These are phyloP conservation scores for Flaveria trinervia DNA, from an alignment of 129 eudicot genomes.

Conservation along the genomic window DNA sequence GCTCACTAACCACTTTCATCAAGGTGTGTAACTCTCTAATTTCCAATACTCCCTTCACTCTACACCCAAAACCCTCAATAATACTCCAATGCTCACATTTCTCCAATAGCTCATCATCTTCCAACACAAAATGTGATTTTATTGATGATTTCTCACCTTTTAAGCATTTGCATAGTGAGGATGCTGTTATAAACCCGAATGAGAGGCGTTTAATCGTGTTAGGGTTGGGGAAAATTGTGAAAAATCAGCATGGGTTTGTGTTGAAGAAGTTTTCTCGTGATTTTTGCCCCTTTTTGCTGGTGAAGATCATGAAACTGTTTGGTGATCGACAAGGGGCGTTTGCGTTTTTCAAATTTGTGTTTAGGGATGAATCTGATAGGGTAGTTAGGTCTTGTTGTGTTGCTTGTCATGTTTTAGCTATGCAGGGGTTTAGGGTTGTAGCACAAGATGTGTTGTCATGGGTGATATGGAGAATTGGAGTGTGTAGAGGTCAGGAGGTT, in stretches of 20 bases:
- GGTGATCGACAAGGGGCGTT: slow-evolving; percentile 45
- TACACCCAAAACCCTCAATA: slow-evolving; percentile 23
- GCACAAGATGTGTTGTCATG: slow-evolving; percentile 77
- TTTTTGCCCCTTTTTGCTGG: slow-evolving; percentile 66
- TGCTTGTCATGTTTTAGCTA: slow-evolving; percentile 52
- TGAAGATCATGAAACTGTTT: slow-evolving; percentile 54
- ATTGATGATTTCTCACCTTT: slow-evolving; percentile 60
- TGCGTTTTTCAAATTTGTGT: slow-evolving; percentile 63
- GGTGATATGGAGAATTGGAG: slow-evolving; percentile 56
- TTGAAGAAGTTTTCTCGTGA: slow-evolving; percentile 40
- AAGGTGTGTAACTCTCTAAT: slow-evolving; percentile 45
- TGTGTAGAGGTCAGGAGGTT: slow-evolving; percentile 49
- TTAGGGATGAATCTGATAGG: slow-evolving; percentile 44
- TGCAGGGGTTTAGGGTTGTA: slow-evolving; percentile 45
- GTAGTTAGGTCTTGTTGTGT: slow-evolving; percentile 50
- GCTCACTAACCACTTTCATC: slow-evolving; percentile 35
- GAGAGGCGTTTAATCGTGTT: slow-evolving; percentile 63
- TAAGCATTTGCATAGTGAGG: slow-evolving; percentile 2
- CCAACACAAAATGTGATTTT: slow-evolving; percentile 36
- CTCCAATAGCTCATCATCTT: slow-evolving; percentile 31
- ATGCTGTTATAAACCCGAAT: slow-evolving; percentile 45
- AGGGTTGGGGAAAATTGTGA: slow-evolving; percentile 59
- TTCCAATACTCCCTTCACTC: slow-evolving; percentile 14
- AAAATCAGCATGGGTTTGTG: slow-evolving; percentile 31
- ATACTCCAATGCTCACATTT: slow-evolving; percentile 30